phyloP scores from a whole-genome alignment of 805 yeast genomes.

The Kodamaea nitidulidarum region DNA sequence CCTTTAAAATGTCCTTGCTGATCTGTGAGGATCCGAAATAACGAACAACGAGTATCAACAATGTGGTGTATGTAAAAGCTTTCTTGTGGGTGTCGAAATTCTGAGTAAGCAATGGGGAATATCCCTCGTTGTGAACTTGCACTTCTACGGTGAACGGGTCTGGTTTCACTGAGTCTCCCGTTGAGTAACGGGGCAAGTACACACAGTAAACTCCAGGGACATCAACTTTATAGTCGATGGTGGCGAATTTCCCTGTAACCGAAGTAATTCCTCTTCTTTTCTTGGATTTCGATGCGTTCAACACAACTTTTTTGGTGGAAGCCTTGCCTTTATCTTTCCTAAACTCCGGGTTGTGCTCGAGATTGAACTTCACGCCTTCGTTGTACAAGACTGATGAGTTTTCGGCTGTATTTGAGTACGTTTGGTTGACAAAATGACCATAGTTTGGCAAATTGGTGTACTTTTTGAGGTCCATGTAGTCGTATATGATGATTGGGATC shows the following conservation, averaged over 20 bases:
- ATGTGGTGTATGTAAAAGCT: background rate
- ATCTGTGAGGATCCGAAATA: background rate
- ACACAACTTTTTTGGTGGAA: background rate
- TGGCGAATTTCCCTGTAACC: too few relatives aligned
- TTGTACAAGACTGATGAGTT: constrained; percentile 3
- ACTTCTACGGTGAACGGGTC: constrained; percentile 5
- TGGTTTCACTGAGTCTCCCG: constrained; percentile 3
- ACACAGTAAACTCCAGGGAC: constrained; percentile 12
- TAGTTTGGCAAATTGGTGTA: constrained; percentile 11
- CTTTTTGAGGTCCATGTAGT: constrained; percentile 12
- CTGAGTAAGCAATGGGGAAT: constrained; percentile 4
- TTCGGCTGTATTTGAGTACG: constrained; percentile 5
- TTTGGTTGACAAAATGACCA: constrained; percentile 8
- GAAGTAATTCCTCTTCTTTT: background rate
- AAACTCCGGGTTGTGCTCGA: constrained; percentile 1
- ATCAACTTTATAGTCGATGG: background rate
- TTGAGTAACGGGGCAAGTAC: constrained; percentile 11
- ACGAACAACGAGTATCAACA: background rate
- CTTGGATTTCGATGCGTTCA: background rate
- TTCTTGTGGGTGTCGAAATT: constrained; percentile 2
- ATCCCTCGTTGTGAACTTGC: constrained; percentile 7
- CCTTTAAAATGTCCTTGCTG: background rate
- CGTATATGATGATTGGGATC: constrained; percentile 11
- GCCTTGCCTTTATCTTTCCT: constrained; percentile 1
- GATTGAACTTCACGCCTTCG: constrained; percentile 1